phyloP scores from a whole-genome alignment of 176 grass and related monocot species.

The Rhynchospora tenuis region DNA sequence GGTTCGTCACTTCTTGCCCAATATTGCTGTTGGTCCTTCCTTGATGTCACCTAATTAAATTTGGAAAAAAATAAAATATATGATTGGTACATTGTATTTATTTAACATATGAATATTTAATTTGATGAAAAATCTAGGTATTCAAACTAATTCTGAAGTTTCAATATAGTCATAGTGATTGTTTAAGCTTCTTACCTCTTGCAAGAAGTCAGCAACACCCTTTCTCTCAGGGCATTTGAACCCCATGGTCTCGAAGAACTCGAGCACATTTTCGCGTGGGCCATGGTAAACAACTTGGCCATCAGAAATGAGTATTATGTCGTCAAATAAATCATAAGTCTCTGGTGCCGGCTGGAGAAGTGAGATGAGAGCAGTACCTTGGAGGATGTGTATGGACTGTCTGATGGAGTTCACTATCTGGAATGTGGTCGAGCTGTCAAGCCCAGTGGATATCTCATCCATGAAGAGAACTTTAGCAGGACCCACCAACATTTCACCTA shows the following conservation, averaged over 20 bases:
- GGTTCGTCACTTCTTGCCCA: conserved; percentile 26
- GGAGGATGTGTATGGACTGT: conserved; percentile 28
- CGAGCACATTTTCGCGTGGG: conserved; percentile 26
- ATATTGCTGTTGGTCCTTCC: conserved; percentile 38
- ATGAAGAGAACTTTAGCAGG: conserved; percentile 33
- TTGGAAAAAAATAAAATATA: too few species aligned
- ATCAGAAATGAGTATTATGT: conserved; percentile 33
- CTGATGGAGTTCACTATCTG: conserved; percentile 31
- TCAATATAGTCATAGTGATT: neutral
- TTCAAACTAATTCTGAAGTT: neutral
- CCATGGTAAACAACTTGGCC: conserved; percentile 34
- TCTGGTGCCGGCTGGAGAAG: conserved; percentile 35
- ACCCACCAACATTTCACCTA: conserved; percentile 43
- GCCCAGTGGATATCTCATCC: conserved; percentile 42
- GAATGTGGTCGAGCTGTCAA: conserved; percentile 37
- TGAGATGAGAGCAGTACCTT: conserved; percentile 26
- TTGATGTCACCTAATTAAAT: conserved; percentile 38
- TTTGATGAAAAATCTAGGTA: too few species aligned
- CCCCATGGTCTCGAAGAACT: conserved; percentile 32
- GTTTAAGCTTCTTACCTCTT: conserved; percentile 25
- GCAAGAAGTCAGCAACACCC: conserved; percentile 39
- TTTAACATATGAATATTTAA: too few species aligned
- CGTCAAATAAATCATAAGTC: conserved; percentile 37
- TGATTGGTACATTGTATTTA: too few species aligned
- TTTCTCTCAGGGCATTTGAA: conserved; percentile 41